Evolutionary conservation across 1,284 basidiomycete species (phyloP).

Genomic region (Boletellus sp.): DNA sequence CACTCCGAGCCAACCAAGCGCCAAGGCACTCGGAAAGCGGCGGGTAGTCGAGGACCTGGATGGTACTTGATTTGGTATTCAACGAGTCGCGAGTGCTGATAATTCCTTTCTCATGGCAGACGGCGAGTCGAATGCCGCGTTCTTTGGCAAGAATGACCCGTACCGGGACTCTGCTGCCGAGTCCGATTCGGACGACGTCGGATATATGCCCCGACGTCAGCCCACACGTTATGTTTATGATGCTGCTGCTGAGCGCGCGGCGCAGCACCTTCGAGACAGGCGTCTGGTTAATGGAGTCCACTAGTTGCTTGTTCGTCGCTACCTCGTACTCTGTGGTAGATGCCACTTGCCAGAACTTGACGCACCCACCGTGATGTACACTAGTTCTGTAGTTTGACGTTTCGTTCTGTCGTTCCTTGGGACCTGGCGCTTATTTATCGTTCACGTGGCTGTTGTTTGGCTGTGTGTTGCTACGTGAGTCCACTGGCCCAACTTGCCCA

Average conservation of each 20-base stretch:
- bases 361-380: constrained; percentile 29
- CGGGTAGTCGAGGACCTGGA: constrained; percentile 51
- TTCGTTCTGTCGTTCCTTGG: constrained; percentile 22
- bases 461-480: constrained; percentile 15
- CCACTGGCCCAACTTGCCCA: constrained; percentile 4
- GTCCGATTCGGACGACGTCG: constrained; percentile 38
- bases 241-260: constrained; percentile 72
- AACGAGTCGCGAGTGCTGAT: background rate
- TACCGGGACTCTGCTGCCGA: constrained; percentile 31
- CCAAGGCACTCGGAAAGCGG: constrained; percentile 78
- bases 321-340: constrained; percentile 14
- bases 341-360: constrained; percentile 11
- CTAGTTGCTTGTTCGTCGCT: constrained; percentile 16
- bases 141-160: constrained; percentile 35
- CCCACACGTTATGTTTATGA: constrained; percentile 74
- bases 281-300: constrained; percentile 39
- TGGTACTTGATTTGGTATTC: constrained; percentile 28
- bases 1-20: constrained; percentile 55
- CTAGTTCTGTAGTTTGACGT: constrained; percentile 24
- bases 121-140: constrained; percentile 45
- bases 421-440: too few relatives aligned
- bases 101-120: constrained; percentile 7
- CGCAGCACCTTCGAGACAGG: constrained; percentile 53
- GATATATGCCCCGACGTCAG: constrained; percentile 37
- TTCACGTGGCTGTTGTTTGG: constrained; percentile 21